phyloP scores from a whole-genome alignment of 495 filamentous ascomycete species.

The Chaetomium tenue region DNA sequence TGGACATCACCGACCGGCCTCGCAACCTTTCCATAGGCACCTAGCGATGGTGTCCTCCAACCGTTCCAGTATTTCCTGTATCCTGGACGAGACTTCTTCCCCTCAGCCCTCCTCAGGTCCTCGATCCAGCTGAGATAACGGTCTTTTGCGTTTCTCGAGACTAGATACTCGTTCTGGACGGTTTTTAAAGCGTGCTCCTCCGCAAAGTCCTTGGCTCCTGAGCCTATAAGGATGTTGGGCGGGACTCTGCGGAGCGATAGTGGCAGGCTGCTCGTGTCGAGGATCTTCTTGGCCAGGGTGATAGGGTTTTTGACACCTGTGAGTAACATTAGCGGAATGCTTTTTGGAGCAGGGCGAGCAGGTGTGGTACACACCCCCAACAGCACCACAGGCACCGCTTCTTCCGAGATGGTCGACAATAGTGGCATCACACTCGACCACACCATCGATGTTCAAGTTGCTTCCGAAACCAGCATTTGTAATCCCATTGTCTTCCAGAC shows the following conservation, averaged over 20 bases:
- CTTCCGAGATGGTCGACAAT: slow-evolving; percentile 86
- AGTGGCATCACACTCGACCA: slow-evolving; percentile 90
- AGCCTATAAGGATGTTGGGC: slow-evolving; percentile 83
- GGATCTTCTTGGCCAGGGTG: slow-evolving; percentile 74
- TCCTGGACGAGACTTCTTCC: slow-evolving; percentile 11
- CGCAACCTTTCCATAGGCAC: slow-evolving; percentile 29
- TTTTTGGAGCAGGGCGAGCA: background rate
- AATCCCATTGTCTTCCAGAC: slow-evolving; percentile 88
- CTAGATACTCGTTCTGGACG: slow-evolving; percentile 65
- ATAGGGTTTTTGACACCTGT: slow-evolving; percentile 91
- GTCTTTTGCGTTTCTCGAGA: slow-evolving; percentile 70
- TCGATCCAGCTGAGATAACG: slow-evolving; percentile 73
- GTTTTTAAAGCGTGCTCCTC: slow-evolving; percentile 68
- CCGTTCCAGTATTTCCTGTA: slow-evolving; percentile 17
- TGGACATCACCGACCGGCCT: slow-evolving; percentile 16
- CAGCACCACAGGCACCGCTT: slow-evolving; percentile 90
- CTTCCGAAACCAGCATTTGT: slow-evolving; percentile 96
- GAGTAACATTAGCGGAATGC: slow-evolving; percentile 4
- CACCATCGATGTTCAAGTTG: slow-evolving; percentile 85
- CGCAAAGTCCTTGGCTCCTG: slow-evolving; percentile 82
- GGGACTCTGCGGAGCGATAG: slow-evolving; percentile 83
- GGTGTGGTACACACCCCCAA: slow-evolving; percentile 62
- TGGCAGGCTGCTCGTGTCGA: slow-evolving; percentile 67
- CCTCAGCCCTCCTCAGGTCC: slow-evolving; percentile 63
- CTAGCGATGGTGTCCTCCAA: slow-evolving; percentile 19